phyloP scores from a whole-genome alignment of 495 filamentous ascomycete species.

The Tirmania nivea region DNA sequence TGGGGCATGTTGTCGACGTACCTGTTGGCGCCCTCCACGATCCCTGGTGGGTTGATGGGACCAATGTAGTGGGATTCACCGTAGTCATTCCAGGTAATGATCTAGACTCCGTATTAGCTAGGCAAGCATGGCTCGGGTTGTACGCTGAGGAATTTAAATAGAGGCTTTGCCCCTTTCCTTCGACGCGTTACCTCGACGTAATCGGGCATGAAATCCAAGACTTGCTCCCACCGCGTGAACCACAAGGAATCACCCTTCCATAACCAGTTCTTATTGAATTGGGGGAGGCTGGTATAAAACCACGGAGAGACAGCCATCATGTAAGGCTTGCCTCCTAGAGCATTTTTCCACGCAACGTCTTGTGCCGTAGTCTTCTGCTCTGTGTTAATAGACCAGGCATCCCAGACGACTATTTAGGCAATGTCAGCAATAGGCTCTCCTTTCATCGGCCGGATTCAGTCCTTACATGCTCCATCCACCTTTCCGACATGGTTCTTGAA shows the following conservation, averaged over 20 bases:
- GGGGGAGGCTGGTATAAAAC: constrained; percentile 51
- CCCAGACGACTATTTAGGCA: constrained; percentile 44
- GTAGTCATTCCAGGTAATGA: constrained; percentile 50
- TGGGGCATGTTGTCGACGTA: constrained; percentile 33
- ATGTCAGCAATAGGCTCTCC: not conserved
- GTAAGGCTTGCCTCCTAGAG: constrained; percentile 35
- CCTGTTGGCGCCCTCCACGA: constrained; percentile 28
- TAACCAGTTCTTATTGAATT: constrained; percentile 53
- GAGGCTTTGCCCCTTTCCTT: too few relatives aligned
- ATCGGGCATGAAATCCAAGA: constrained; percentile 38
- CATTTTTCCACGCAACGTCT: constrained; percentile 33
- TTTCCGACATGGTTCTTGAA: constrained; percentile 16
- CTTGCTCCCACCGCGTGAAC: constrained; percentile 53
- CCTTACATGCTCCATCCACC: constrained; percentile 27
- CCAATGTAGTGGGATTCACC: constrained; percentile 59
- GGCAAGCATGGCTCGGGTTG: constrained; percentile 1
- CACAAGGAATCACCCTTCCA: constrained; percentile 50
- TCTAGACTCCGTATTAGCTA: constrained; percentile 3
- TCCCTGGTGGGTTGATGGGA: constrained; percentile 28
- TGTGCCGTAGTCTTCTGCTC: constrained; percentile 29
- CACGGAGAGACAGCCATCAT: constrained; percentile 66
- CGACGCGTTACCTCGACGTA: constrained; percentile 45
- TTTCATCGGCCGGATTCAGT: not conserved
- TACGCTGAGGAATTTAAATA: too few relatives aligned
- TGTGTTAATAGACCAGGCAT: constrained; percentile 47